Evolutionary conservation across 352 stramenopile species (phyloP).

Genomic region (Phytophthora ramorum): DNA sequence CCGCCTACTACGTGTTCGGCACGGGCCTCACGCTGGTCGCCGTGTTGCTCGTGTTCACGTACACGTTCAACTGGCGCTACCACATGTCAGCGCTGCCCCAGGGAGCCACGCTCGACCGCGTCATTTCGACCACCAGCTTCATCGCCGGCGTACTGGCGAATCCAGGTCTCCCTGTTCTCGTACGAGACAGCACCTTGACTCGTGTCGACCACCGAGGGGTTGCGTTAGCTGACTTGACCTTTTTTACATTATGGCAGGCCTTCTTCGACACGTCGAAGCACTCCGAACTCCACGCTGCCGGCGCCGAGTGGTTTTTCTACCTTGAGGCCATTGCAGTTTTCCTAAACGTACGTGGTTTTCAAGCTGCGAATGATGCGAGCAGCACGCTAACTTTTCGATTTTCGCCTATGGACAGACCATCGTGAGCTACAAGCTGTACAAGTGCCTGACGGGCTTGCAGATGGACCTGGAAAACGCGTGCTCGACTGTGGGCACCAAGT

Average conservation of each 20-base stretch:
- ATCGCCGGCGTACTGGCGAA: conserved; percentile 49
- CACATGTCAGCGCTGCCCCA: conserved; percentile 42
- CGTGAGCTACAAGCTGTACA: conserved; percentile 62
- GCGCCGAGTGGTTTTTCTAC: conserved; percentile 71
- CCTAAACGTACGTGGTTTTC: conserved; percentile 45
- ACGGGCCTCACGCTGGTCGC: conserved; percentile 56
- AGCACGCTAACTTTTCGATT: conserved; percentile 1
- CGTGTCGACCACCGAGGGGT: not conserved
- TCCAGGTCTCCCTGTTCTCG: conserved; percentile 57
- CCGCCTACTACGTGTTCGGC: conserved; percentile 69
- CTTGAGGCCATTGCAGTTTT: conserved; percentile 57
- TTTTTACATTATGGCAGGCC: conserved; percentile 23
- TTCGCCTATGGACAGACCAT: conserved; percentile 33
- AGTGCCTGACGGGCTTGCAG: conserved; percentile 35
- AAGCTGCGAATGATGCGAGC: not conserved
- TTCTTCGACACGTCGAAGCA: conserved; percentile 67
- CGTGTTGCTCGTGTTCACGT: conserved; percentile 54
- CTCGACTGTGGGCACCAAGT: conserved; percentile 27
- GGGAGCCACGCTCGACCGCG: conserved; percentile 27
- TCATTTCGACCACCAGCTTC: conserved; percentile 33
- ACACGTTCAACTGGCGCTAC: conserved; percentile 59
- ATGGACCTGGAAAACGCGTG: conserved; percentile 42
- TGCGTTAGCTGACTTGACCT: conserved; percentile 5
- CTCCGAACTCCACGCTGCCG: conserved; percentile 43
- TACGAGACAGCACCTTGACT: conserved; percentile 18